Evolutionary conservation across 768 basidiomycete species (phyloP), one percentile per base, ranked within the genome.

Genomic region (Arthromyces matolae): DNA sequence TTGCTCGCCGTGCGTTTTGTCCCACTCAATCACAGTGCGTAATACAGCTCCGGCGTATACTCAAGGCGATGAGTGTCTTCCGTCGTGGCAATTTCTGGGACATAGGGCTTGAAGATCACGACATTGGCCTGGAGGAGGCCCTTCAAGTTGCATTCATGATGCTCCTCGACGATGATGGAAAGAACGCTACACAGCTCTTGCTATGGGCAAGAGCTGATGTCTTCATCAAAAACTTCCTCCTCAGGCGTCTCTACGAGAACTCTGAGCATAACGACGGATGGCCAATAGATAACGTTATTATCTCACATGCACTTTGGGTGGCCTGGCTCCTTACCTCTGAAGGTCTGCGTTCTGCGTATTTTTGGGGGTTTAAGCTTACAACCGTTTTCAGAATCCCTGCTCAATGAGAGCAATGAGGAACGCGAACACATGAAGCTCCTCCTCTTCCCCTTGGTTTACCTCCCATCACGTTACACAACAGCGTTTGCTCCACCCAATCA

Each of bases 401-500:
- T 51, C 2, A 43, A 40, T 4, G 72, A 73, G 57, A 46, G 63
- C 3, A 13, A 41, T 4, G 58, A 58, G 9, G 53, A 62, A 22
- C 63, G 68, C 10, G 60, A 64, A 25, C 53, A 59, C 24, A 58
- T 75, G 12, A 59, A 67, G 24, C 45, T 49, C 2, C 53, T 65
- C 8, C 63, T 80, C 31, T 49, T 75, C 1, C 77, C 77, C 0
- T 76, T 61, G 48, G 71, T 79, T 43, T 60, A 83, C 47, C 67
- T 75, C 39, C 75, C 80, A 1, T 73, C 70, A 46, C 73, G 80
- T 25, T 88, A 86, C 58, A 65, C 80, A 0, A 62, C 77, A 5
- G 70, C 79, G 33, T 68, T 78, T 32, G 83, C 83, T 0, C 84
- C 87, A 0, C 79, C 84, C 13, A 69, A 77, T 46, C 81, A 86